Conservation (phyloP, 2,329 filamentous ascomycete genomes). For the Cordyceps javanica region DNA sequence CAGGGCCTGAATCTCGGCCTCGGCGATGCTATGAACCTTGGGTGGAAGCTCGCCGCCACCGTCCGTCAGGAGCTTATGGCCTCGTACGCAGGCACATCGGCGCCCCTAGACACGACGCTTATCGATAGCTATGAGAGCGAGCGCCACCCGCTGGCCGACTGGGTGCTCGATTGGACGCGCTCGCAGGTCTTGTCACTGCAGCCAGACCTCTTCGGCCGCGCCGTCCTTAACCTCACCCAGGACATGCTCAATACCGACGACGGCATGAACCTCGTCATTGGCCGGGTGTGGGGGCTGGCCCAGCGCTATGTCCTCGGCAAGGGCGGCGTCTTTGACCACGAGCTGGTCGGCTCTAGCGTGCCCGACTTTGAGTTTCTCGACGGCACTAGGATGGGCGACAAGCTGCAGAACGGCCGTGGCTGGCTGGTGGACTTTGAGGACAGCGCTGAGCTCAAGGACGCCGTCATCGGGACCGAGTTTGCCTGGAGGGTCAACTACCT, state of each 20-base stretch:
- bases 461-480: conserved; percentile 8
- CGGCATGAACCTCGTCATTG: conserved; percentile 24
- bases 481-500: conserved; percentile 19
- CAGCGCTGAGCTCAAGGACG: conserved; percentile 13
- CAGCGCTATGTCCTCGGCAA: conserved; percentile 25
- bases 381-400: conserved; percentile 23
- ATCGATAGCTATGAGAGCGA: conserved; percentile 44
- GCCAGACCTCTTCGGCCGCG: conserved; percentile 21
- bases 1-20: conserved; percentile 48
- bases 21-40: conserved; percentile 42
- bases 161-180: conserved; percentile 32
- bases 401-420: conserved; percentile 23
- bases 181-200: conserved; percentile 27
- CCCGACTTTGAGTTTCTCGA: conserved; percentile 28
- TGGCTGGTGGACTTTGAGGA: conserved; percentile 23
- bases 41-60: conserved; percentile 41
- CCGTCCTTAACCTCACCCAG: conserved; percentile 20
- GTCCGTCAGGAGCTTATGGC: conserved; percentile 17
- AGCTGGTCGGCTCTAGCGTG: conserved; percentile 29
- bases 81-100: background rate
- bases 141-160: conserved; percentile 35
- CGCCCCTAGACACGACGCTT: conserved; percentile 19
- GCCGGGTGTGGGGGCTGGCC: conserved; percentile 29
- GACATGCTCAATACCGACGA: conserved; percentile 24
- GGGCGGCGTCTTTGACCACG: conserved; percentile 16